Conservation (phyloP, 192 early-diverging fungal genomes). For the Backusella sp. region DNA sequence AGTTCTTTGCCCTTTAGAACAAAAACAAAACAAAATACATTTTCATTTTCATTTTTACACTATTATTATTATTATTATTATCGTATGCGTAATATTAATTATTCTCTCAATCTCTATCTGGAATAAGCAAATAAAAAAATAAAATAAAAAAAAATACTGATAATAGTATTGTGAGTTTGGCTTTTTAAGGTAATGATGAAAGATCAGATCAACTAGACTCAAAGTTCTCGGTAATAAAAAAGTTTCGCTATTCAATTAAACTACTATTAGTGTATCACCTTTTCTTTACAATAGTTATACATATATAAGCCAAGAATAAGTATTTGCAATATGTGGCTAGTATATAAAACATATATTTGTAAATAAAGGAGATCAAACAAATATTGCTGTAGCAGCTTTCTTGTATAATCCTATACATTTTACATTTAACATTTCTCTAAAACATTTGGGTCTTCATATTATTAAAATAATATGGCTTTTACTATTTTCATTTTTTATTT, state of each 20-base stretch:
- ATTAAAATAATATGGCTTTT: background rate
- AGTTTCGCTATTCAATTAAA: background rate
- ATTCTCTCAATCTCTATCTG: no score
- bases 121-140: no score
- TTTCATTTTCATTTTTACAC: background rate
- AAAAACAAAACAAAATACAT: background rate
- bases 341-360: background rate
- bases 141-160: background rate
- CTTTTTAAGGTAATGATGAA: background rate
- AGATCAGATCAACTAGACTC: background rate
- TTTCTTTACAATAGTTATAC: background rate
- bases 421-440: background rate
- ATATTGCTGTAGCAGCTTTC: background rate
- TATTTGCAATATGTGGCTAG: background rate
- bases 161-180: background rate
- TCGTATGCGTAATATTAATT: background rate
- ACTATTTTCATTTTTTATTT: background rate
- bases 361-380: background rate
- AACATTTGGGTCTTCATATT: background rate
- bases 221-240: background rate
- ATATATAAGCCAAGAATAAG: background rate
- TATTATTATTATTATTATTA: background rate
- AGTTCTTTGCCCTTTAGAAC: slow-evolving; percentile 49
- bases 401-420: background rate
- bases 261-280: background rate